Evolutionary conservation across 768 basidiomycete species (phyloP).

Genomic region (Clavaria fumosa): DNA sequence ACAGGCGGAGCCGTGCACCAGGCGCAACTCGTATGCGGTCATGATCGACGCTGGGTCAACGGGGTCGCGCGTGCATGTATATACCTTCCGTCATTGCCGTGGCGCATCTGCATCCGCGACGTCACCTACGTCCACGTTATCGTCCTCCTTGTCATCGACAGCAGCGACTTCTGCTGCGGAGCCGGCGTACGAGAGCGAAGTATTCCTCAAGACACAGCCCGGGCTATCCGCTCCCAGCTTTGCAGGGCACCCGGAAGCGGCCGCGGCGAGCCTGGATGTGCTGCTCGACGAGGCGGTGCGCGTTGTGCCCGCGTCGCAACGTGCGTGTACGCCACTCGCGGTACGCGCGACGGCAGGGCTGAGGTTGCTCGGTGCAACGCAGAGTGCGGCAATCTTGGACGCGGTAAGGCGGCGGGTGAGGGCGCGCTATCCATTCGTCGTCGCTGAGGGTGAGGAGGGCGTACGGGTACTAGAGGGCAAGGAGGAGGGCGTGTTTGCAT

Average conservation of each 20-base stretch:
- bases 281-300: constrained; percentile 68
- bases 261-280: constrained; percentile 64
- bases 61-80: constrained; percentile 92
- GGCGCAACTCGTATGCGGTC: constrained; percentile 80
- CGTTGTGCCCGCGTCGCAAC: constrained; percentile 54
- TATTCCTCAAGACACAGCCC: constrained; percentile 69
- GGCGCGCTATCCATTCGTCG: constrained; percentile 48
- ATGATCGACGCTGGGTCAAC: constrained; percentile 99
- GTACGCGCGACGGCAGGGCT: constrained; percentile 90
- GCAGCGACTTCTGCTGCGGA: too few relatives aligned
- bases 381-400: constrained; percentile 56
- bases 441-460: constrained; percentile 28
- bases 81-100: constrained; percentile 97
- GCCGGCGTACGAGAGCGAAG: constrained; percentile 87
- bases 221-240: constrained; percentile 69
- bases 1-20: too few relatives aligned
- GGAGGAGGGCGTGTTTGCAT: constrained; percentile 96
- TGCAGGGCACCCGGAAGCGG: constrained; percentile 40
- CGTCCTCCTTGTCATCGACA: too few relatives aligned
- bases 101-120: constrained; percentile 48
- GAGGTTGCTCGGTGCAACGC: constrained; percentile 44
- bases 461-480: constrained; percentile 89
- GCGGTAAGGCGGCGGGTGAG: constrained; percentile 52
- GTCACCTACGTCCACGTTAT: too few relatives aligned
- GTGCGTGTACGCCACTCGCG: constrained; percentile 71